A percentile compares a stretch with the other conserved stretches of the same genome.
Evolutionary conservation across 2,329 filamentous ascomycete species (phyloP).

Genomic region (Colletotrichum cuscutae): DNA sequence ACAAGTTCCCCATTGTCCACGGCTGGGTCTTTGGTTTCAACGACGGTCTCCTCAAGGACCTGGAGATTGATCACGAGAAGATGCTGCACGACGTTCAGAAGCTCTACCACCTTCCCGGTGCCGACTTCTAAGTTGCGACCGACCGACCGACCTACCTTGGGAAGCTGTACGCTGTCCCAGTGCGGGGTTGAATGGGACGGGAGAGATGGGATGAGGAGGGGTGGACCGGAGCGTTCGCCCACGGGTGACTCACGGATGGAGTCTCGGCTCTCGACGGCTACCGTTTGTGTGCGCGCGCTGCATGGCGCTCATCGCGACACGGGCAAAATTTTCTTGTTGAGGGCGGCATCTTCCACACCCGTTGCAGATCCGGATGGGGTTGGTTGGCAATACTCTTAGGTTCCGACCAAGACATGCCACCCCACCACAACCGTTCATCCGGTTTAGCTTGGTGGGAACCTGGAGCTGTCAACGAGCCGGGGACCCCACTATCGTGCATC

Average conservation of each 20-base stretch:
- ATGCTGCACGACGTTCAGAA: conserved; percentile 71
- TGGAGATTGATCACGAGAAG: conserved; percentile 70
- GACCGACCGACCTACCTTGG: not conserved
- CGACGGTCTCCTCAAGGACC: conserved; percentile 73
- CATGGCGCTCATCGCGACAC: not conserved
- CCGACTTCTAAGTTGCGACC: not conserved
- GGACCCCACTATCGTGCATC: conserved; percentile 22
- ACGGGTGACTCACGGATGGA: conserved; percentile 19
- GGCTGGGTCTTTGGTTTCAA: conserved; percentile 79
- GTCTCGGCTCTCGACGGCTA: not conserved
- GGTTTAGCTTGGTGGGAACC: conserved; percentile 18
- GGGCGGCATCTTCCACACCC: conserved; percentile 3
- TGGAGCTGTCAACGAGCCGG: conserved; percentile 3
- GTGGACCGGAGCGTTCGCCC: not conserved
- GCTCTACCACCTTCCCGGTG: conserved; percentile 67
- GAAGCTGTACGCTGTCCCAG: not conserved
- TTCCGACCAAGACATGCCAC: conserved; percentile 21
- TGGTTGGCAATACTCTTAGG: conserved; percentile 11
- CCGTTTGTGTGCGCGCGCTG: not conserved
- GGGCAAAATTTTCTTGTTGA: conserved; percentile 34
- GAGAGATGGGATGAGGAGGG: not conserved
- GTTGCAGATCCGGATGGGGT: conserved; percentile 28
- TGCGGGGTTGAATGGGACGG: not conserved
- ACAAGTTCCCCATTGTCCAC: conserved; percentile 75
- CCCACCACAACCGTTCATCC: conserved; percentile 16